These are phyloP conservation scores for Chrysoporthe austroafricana DNA, from an alignment of 2,329 filamentous ascomycete species.

Conservation along the genomic window DNA sequence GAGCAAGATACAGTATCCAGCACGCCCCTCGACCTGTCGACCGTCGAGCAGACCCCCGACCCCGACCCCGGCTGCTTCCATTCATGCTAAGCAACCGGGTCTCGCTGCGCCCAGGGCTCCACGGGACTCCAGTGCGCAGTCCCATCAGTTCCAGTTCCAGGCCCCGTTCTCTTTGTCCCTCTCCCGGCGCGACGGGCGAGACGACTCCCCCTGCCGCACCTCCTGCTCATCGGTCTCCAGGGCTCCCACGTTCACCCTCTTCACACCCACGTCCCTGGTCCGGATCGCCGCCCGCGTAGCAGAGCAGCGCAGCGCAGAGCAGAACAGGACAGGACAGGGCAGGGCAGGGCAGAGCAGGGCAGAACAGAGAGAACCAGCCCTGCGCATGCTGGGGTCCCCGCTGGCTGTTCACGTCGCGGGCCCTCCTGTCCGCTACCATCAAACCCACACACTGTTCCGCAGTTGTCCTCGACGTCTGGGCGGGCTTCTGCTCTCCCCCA, in stretches of 20 bases:
- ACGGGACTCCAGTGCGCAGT: conserved; percentile 22
- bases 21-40: conserved; percentile 9
- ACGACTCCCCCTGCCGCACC: conserved; percentile 2
- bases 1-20: conserved; percentile 28
- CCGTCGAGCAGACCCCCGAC: conserved; percentile 31
- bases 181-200: conserved; percentile 12
- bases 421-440: conserved; percentile 10
- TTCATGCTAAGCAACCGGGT: conserved; percentile 42
- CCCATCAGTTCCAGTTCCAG: not conserved
- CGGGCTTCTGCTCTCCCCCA: conserved; percentile 22
- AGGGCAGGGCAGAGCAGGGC: not conserved
- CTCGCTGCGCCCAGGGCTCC: conserved; percentile 27
- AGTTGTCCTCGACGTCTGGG: conserved; percentile 17
- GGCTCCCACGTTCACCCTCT: conserved; percentile 10
- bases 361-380: conserved; percentile 3
- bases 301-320: conserved; percentile 5
- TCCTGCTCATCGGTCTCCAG: conserved; percentile 15
- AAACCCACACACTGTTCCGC: conserved; percentile 13
- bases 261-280: conserved; percentile 13
- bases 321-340: conserved; percentile 15
- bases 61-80: conserved; percentile 36
- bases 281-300: conserved; percentile 15
- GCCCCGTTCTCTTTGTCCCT: conserved; percentile 12
- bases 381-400: not conserved
- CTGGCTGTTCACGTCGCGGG: conserved; percentile 14